Percentiles rank a stretch among this genome's conserved stretches.
phyloP scores from a whole-genome alignment of 2,329 filamentous ascomycete species.

The Alternaria incomplexa region DNA sequence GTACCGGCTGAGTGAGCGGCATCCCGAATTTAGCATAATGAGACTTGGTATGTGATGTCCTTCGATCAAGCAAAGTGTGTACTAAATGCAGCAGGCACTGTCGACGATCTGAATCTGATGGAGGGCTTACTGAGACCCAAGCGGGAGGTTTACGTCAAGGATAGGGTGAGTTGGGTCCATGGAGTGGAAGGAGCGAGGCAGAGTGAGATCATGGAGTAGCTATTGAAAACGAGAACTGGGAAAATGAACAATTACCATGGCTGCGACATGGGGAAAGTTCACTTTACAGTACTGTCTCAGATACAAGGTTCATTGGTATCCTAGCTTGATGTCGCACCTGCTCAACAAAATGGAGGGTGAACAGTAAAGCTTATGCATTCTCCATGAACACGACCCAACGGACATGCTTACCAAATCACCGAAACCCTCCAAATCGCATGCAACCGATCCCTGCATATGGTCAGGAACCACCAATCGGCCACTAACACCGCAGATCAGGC shows the following conservation, averaged over 20 bases:
- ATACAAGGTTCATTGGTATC: background rate
- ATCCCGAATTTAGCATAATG: background rate
- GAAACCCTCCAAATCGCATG: background rate
- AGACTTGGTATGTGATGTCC: background rate
- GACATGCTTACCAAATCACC: background rate
- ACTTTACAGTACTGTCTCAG: background rate
- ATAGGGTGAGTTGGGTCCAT: background rate
- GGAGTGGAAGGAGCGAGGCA: background rate
- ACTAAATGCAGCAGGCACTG: background rate
- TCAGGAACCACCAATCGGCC: background rate
- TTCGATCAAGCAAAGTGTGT: background rate
- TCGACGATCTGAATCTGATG: background rate
- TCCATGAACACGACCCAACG: background rate
- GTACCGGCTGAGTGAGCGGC: conserved; percentile 53
- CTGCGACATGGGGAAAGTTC: background rate
- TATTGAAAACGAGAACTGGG: background rate
- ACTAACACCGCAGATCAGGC: background rate
- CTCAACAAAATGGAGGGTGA: background rate
- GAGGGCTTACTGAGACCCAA: background rate
- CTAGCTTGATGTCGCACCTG: background rate
- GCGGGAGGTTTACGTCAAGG: background rate
- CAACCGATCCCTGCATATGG: background rate
- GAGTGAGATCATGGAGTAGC: background rate
- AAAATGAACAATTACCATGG: background rate
- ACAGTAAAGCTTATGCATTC: background rate